Conservation (phyloP, 83 land plant genomes). For the Thuja plicata region DNA sequence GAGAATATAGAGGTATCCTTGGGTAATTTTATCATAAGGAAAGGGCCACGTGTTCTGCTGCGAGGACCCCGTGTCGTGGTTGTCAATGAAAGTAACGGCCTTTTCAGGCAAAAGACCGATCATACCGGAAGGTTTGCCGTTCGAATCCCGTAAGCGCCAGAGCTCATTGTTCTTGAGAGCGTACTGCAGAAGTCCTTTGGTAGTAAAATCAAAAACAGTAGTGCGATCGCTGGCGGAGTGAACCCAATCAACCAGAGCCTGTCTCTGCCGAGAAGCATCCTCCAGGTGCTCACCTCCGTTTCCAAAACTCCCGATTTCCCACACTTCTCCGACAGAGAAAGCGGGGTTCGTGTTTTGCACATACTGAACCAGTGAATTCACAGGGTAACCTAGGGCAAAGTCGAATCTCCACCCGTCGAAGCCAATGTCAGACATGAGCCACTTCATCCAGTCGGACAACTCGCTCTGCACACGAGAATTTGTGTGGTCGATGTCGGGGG, state of each 20-base stretch:
- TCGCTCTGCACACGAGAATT: slow-evolving; percentile 53
- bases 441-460: slow-evolving; percentile 69
- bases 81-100: slow-evolving; percentile 47
- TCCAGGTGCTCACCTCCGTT: not conserved
- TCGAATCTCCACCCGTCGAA: slow-evolving; percentile 35
- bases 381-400: slow-evolving; percentile 31
- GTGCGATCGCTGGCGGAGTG: slow-evolving; percentile 22
- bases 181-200: slow-evolving; percentile 38
- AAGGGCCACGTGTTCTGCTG: slow-evolving; percentile 27
- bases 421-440: slow-evolving; percentile 23
- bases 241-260: slow-evolving; percentile 30
- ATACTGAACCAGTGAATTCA: slow-evolving; percentile 9
- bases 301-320: slow-evolving; percentile 11
- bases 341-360: slow-evolving; percentile 15
- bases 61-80: slow-evolving; percentile 49
- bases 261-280: not conserved
- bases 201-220: slow-evolving; percentile 35
- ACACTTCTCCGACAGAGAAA: slow-evolving; percentile 35
- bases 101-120: slow-evolving; percentile 35
- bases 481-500: slow-evolving; percentile 69
- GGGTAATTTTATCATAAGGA: slow-evolving; percentile 30
- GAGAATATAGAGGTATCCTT: slow-evolving; percentile 40
- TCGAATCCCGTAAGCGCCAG: slow-evolving; percentile 27
- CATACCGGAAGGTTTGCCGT: slow-evolving; percentile 28
- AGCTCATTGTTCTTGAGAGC: slow-evolving; percentile 22